Percentiles rank a stretch among this genome's conserved stretches.
These are phyloP conservation scores for Taphrina pruni DNA, from an alignment of 1,139 yeast genomes.

Conservation along the genomic window DNA sequence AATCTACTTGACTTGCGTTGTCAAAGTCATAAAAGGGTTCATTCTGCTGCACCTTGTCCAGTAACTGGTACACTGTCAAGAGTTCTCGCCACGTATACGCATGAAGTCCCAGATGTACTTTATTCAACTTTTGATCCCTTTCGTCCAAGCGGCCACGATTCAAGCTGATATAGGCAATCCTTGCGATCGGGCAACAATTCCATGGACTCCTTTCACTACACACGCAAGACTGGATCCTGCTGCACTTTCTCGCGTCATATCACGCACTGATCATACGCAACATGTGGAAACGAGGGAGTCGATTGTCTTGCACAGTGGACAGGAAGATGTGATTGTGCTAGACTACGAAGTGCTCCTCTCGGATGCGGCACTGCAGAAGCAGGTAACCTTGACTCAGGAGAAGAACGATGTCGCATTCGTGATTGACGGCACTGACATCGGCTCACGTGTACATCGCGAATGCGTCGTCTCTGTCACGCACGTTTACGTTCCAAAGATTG, in stretches of 20 bases:
- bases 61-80: too few species aligned
- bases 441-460: background rate
- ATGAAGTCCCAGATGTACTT: background rate
- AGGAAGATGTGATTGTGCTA: slow-evolving; percentile 16
- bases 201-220: slow-evolving; percentile 22
- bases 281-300: background rate
- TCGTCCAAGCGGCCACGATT: background rate
- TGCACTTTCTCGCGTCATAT: slow-evolving; percentile 11
- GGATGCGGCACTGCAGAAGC: slow-evolving; percentile 9
- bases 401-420: slow-evolving; percentile 24
- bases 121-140: background rate
- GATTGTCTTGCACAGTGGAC: background rate
- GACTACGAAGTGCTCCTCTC: slow-evolving; percentile 11
- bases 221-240: slow-evolving; percentile 13
- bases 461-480: slow-evolving; percentile 16
- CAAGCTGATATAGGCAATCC: slow-evolving; percentile 1
- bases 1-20: background rate
- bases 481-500: background rate
- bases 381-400: slow-evolving; percentile 3
- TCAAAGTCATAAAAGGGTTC: background rate
- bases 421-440: slow-evolving; percentile 15
- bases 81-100: background rate
- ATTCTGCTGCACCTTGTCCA: background rate
- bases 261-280: slow-evolving; percentile 2
- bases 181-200: slow-evolving; percentile 17